Percentiles rank a stretch among this genome's conserved stretches.
Conservation (phyloP, 2,329 filamentous ascomycete species). For the Colletotrichum truncatum region DNA sequence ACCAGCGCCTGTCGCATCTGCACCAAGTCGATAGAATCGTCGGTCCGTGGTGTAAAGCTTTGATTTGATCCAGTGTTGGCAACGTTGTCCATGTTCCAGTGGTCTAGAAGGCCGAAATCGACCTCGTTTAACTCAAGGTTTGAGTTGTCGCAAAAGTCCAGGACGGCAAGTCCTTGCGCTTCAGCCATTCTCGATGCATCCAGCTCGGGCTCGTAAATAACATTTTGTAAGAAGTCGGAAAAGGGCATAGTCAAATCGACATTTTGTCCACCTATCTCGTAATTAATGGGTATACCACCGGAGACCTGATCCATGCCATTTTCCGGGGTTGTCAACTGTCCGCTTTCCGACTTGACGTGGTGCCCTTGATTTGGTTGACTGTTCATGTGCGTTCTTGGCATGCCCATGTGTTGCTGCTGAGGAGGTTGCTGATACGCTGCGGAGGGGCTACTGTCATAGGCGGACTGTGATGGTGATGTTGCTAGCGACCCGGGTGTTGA, state of each 20-base stretch:
- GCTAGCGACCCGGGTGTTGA: constrained; percentile 28
- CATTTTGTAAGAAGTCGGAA: constrained; percentile 59
- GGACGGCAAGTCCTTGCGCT: constrained; percentile 51
- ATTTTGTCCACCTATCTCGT: constrained; percentile 20
- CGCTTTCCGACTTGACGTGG: constrained; percentile 42
- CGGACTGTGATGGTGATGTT: constrained; percentile 33
- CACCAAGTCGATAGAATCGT: constrained; percentile 52
- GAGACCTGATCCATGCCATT: constrained; percentile 39
- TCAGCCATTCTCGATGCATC: constrained; percentile 44
- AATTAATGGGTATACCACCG: constrained; percentile 10
- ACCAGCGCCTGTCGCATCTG: constrained; percentile 57
- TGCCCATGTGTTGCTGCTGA: constrained; percentile 29
- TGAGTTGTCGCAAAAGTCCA: constrained; percentile 60
- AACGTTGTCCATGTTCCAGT: constrained; percentile 55
- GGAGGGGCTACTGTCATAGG: constrained; percentile 31
- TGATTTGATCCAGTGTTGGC: constrained; percentile 37
- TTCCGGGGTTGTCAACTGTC: constrained; percentile 46
- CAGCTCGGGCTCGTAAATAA: constrained; percentile 57
- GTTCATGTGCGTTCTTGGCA: constrained; percentile 34
- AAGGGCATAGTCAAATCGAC: constrained; percentile 47
- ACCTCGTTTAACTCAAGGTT: constrained; percentile 61
- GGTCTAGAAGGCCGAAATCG: constrained; percentile 60
- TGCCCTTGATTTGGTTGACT: constrained; percentile 37
- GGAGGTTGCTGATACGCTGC: constrained; percentile 34
- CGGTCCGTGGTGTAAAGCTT: constrained; percentile 39